Evolutionary conservation across 2,329 filamentous ascomycete genomes (phyloP).

Genomic region (Phialocephala subalpina): DNA sequence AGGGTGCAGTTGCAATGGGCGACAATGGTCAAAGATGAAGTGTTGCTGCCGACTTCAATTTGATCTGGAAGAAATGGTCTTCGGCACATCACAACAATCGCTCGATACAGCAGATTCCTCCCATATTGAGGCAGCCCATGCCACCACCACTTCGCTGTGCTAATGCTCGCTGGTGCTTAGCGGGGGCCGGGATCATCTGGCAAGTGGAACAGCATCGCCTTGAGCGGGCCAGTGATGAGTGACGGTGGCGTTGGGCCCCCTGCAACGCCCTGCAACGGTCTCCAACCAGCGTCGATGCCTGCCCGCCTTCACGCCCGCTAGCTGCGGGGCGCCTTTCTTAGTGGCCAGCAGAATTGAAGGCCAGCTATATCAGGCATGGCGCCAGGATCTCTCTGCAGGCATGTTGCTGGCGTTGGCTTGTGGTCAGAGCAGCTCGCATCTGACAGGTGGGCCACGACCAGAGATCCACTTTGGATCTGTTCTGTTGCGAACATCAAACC

Average conservation of each 20-base stretch:
- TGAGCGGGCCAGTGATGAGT: constrained; percentile 3
- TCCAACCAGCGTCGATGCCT: not conserved
- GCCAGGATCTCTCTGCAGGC: not conserved
- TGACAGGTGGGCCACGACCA: not conserved
- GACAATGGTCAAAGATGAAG: not conserved
- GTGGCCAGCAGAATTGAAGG: not conserved
- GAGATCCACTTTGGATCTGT: not conserved
- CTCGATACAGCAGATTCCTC: not conserved
- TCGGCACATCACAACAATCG: not conserved
- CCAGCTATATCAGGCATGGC: not conserved
- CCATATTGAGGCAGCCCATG: not conserved
- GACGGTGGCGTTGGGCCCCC: not conserved
- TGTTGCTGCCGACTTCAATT: not conserved
- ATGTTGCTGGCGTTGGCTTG: not conserved
- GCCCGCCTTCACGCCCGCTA: not conserved
- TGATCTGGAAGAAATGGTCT: not conserved
- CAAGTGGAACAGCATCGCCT: not conserved
- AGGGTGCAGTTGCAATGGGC: not conserved
- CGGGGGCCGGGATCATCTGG: not conserved
- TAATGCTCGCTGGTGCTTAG: constrained; percentile 1
- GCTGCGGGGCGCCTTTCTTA: not conserved
- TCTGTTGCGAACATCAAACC: constrained; percentile 7
- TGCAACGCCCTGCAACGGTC: not conserved
- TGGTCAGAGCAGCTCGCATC: not conserved
- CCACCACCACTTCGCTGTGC: not conserved